Evolutionary conservation across 768 basidiomycete species (phyloP).

Genomic region (Agaricus subrufescens): DNA sequence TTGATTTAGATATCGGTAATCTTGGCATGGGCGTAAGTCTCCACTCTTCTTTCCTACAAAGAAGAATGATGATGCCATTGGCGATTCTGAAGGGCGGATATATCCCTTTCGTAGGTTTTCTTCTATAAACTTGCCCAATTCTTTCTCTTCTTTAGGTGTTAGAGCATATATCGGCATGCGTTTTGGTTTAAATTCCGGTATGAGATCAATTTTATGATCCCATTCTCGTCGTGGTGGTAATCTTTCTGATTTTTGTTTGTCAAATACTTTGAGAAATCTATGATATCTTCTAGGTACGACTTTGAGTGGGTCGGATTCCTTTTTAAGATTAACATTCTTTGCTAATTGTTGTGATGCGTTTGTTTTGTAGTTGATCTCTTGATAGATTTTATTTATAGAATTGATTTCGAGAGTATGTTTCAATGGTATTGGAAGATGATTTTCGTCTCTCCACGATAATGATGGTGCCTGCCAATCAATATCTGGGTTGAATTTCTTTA

Average conservation of each 20-base stretch:
- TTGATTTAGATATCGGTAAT: constrained; percentile 28
- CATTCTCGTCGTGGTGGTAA: background rate
- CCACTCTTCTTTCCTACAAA: constrained; percentile 21
- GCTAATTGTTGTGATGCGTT: background rate
- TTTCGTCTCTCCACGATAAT: too few relatives aligned
- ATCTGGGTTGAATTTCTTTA: too few relatives aligned
- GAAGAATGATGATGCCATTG: constrained; percentile 14
- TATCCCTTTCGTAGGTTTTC: constrained; percentile 6
- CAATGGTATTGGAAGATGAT: too few relatives aligned
- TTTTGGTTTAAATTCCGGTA: background rate
- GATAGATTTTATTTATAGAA: background rate
- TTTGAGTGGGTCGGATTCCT: background rate
- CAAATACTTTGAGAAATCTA: background rate
- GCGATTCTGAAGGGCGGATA: constrained; percentile 4
- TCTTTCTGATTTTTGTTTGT: background rate
- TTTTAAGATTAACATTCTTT: background rate
- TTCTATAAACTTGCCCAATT: background rate
- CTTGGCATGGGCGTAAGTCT: constrained; percentile 18
- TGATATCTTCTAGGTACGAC: background rate
- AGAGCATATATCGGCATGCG: background rate
- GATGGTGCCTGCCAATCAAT: too few relatives aligned
- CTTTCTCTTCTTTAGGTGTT: constrained; percentile 19
- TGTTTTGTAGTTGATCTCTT: background rate
- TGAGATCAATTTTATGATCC: background rate
- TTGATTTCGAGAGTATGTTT: background rate